phyloP scores from a whole-genome alignment of 176 grass and related monocot species.

The Canna indica region DNA sequence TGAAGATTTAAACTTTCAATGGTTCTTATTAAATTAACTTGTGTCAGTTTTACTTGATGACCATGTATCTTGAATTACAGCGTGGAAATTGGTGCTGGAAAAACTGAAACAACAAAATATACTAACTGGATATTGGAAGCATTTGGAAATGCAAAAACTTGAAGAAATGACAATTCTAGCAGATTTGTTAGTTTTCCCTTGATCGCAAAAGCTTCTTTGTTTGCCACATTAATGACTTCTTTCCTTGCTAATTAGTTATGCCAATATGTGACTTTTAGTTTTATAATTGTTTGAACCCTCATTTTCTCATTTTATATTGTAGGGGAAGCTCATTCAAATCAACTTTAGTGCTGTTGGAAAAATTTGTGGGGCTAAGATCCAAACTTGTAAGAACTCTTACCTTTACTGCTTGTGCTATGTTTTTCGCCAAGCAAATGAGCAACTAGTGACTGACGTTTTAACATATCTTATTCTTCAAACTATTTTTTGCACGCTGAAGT shows the following conservation, averaged over 20 bases:
- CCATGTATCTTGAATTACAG: too few species aligned
- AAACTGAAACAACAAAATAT: too few species aligned
- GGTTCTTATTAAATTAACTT: too few species aligned
- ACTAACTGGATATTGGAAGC: conserved; percentile 97
- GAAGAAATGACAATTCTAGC: conserved; percentile 96
- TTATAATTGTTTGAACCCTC: neutral
- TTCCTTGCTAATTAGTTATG: neutral
- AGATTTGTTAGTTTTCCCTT: conserved; percentile 59
- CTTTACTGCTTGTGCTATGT: neutral
- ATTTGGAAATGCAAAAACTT: conserved; percentile 99
- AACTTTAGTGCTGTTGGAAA: conserved; percentile 84
- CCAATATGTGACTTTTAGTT: neutral
- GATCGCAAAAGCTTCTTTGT: neutral
- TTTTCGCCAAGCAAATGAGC: neutral
- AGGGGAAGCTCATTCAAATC: conserved; percentile 98
- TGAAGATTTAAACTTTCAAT: too few species aligned
- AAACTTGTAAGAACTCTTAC: conserved; percentile 60
- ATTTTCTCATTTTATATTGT: conserved; percentile 3
- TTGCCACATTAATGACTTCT: neutral
- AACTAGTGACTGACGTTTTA: neutral
- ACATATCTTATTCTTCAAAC: neutral
- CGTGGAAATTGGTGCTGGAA: too few species aligned
- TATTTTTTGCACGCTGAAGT: conserved; percentile 32
- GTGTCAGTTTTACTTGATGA: too few species aligned
- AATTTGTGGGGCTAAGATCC: conserved; percentile 90